Evolutionary conservation across 495 filamentous ascomycete genomes (phyloP).

Genomic region (Astrothelium macrocarpum): DNA sequence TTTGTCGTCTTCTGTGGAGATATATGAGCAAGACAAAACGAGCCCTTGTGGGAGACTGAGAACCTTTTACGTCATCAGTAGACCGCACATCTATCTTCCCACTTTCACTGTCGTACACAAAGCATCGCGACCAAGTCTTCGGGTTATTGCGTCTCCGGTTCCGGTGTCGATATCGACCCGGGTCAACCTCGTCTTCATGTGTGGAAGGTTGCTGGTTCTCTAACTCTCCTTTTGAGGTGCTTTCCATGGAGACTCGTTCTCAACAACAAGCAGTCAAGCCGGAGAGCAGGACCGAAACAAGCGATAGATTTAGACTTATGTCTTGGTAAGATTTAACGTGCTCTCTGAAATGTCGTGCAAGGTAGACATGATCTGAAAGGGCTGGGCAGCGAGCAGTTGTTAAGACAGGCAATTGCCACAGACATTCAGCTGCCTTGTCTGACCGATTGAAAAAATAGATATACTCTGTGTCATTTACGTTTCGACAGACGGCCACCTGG

Average conservation of each 20-base stretch:
- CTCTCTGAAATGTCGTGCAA: background rate
- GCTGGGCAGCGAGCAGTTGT: background rate
- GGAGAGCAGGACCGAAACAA: background rate
- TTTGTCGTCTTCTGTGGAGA: background rate
- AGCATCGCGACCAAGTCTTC: background rate
- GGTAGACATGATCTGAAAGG: background rate
- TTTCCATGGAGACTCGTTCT: background rate
- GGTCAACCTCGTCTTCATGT: background rate
- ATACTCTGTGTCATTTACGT: background rate
- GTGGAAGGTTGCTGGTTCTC: background rate
- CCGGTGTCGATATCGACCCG: background rate
- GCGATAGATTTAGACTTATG: background rate
- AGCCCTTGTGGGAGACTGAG: background rate
- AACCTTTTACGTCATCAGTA: background rate
- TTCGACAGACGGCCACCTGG: background rate
- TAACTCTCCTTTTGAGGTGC: background rate
- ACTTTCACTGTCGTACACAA: background rate
- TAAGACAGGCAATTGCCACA: background rate
- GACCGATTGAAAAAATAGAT: background rate
- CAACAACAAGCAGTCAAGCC: background rate
- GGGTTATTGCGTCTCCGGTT: background rate
- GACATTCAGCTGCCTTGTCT: background rate
- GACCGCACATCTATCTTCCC: background rate
- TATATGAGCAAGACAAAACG: background rate
- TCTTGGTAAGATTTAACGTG: background rate